A percentile compares a stretch with the other conserved stretches of the same genome.
phyloP scores from a whole-genome alignment of 495 filamentous ascomycete genomes.

The Hypoxylon fragiforme region DNA sequence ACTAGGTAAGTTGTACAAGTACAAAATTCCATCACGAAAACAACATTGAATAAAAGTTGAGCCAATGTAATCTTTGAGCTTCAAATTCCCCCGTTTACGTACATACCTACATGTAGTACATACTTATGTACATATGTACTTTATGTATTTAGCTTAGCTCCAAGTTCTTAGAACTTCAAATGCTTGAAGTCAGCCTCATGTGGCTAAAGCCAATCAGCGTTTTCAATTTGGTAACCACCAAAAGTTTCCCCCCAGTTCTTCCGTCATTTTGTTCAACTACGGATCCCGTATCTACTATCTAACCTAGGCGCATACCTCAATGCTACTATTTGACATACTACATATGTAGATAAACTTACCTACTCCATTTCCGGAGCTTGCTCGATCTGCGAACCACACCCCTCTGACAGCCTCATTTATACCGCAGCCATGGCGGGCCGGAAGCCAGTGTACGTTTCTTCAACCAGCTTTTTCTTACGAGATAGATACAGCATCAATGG shows the following conservation, averaged over 20 bases:
- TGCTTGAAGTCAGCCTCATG: slow-evolving; percentile 27
- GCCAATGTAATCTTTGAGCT: slow-evolving; percentile 8
- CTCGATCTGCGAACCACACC: slow-evolving; percentile 21
- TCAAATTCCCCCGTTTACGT: slow-evolving; percentile 3
- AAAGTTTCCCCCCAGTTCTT: slow-evolving; percentile 4
- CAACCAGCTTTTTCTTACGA: too few species aligned
- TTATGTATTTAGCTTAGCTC: too few species aligned
- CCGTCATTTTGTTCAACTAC: slow-evolving; percentile 2
- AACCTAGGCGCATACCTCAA: too few species aligned
- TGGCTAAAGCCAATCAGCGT: slow-evolving; percentile 40
- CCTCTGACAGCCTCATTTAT: slow-evolving; percentile 20
- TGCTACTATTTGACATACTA: too few species aligned
- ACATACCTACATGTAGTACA: neutral
- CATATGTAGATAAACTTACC: too few species aligned
- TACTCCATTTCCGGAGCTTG: slow-evolving; percentile 35
- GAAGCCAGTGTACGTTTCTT: slow-evolving; percentile 53
- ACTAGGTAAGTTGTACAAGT: neutral
- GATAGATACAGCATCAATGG: too few species aligned
- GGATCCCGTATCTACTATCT: too few species aligned
- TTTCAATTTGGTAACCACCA: slow-evolving; percentile 38
- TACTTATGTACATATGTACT: neutral
- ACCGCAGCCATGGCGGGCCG: slow-evolving; percentile 53
- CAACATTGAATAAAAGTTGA: too few species aligned
- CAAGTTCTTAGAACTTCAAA: too few species aligned
- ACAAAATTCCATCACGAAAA: slow-evolving; percentile 24